Base-by-base conservation (phyloP, 129 eudicot genomes). In the Rutidosis leptorrhynchoides region DNA sequence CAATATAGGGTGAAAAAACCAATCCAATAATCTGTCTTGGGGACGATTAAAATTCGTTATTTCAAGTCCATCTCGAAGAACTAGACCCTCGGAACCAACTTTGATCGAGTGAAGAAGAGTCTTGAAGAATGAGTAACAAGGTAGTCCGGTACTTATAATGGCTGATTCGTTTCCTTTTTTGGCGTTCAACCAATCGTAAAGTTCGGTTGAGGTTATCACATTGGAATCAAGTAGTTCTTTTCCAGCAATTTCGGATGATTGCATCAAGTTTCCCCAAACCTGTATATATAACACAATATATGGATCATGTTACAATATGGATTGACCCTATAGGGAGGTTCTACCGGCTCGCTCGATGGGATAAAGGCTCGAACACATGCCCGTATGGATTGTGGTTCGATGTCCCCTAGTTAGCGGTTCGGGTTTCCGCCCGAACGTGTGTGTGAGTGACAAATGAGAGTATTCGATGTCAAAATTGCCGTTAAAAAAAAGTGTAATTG, bases 1-100 rank as follows among this genome's bases (percentile, higher is more conserved):
- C 86, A 93, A 49, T 30, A 93, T 66, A 3, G 99, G 99, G 19
- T 93, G 87, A 64, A 93, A 93, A 32, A 93, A 86, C 99, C 99
- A 93, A 67, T 93, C 99, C 60, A 86, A 12, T 33, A 93, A 62
- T 70, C 90, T 74, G 72, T 86, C 95, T 64, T 89, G 95, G 14
- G 99, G 99, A 40, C 95, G 56, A 49, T 93, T 93, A 28, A 86
- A 72, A 62, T 84, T 82, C 54, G 84, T 93, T 35, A 93, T 75
- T 77, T 89, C 95, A 28, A 87, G 58, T 45, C 84, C 84, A 32
- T 93, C 99, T 24, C 71, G 73, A 72, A 93, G 87, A 43, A 93
- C 59, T 2, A 93, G 62, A 9, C 99, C 99, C 26, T 82, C 87
- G 6, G 95, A 86, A 62, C 96, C 96, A 67, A 80, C 75, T 74